These are phyloP conservation scores for Tephrocybe sp. DNA, from an alignment of 768 basidiomycete species.

Conservation along the genomic window DNA sequence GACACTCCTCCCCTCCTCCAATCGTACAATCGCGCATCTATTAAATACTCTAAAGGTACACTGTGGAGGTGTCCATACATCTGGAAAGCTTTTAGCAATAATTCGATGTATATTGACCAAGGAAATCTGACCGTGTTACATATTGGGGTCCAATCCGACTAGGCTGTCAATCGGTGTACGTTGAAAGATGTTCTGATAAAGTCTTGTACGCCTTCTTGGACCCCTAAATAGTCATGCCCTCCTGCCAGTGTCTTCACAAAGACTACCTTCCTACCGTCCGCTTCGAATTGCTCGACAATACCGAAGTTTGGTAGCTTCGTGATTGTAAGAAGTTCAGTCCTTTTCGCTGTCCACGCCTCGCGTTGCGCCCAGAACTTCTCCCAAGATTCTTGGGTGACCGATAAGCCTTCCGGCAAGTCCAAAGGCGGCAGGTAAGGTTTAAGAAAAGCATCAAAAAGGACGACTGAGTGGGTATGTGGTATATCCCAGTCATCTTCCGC, in stretches of 20 bases:
- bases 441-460: constrained; percentile 72
- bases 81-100: no score
- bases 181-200: constrained; percentile 44
- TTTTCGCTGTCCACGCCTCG: constrained; percentile 36
- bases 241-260: constrained; percentile 65
- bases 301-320: constrained; percentile 58
- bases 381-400: constrained; percentile 42
- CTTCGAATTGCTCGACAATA: constrained; percentile 51
- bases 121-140: no score
- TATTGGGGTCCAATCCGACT: no score
- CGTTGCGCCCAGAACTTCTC: constrained; percentile 37
- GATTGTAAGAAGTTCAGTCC: constrained; percentile 44
- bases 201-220: constrained; percentile 76
- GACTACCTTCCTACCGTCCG: constrained; percentile 45
- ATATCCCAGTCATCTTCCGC: constrained; percentile 81
- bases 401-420: constrained; percentile 25
- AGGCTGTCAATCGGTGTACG: constrained; percentile 9
- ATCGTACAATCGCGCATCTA: no score
- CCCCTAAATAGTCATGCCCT: constrained; percentile 59
- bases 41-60: no score
- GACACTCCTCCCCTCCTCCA: no score
- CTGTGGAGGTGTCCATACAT: no score
- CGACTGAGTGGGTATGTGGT: constrained; percentile 68
- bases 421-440: constrained; percentile 59
- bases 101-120: no score